Evolutionary conservation across 345 rosid species (phyloP).

Genomic region (Syzygium grande): DNA sequence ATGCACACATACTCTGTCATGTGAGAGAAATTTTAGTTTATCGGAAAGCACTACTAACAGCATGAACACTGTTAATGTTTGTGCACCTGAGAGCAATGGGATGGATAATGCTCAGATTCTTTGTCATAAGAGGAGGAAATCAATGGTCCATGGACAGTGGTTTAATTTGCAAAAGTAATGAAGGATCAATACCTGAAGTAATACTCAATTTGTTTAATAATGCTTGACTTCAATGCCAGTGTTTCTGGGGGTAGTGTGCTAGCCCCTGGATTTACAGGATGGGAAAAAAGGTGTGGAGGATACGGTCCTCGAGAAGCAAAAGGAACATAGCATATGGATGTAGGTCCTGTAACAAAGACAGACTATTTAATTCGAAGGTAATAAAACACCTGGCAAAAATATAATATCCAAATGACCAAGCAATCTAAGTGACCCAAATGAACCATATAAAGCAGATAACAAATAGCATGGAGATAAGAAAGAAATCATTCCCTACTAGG

Average conservation of each 20-base stretch:
- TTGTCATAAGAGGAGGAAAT: background rate
- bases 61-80: background rate
- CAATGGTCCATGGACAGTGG: background rate
- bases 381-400: background rate
- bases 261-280: conserved; percentile 48
- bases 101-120: background rate
- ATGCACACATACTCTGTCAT: background rate
- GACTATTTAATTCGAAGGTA: background rate
- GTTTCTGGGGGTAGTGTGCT: conserved; percentile 37
- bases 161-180: background rate
- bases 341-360: conserved; percentile 37
- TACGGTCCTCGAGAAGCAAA: conserved; percentile 66
- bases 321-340: conserved; percentile 58
- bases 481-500: background rate
- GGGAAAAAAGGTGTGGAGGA: conserved; percentile 50
- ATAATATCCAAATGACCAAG: background rate
- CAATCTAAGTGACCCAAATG: background rate
- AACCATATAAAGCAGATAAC: background rate
- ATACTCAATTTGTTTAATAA: conserved; percentile 76
- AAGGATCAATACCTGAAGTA: conserved; percentile 70
- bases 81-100: background rate
- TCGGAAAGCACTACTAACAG: background rate
- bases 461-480: background rate
- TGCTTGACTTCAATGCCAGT: conserved; percentile 35
- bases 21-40: background rate